Evolutionary conservation across 768 basidiomycete genomes (phyloP).

Genomic region (Naganishia randhawae): DNA sequence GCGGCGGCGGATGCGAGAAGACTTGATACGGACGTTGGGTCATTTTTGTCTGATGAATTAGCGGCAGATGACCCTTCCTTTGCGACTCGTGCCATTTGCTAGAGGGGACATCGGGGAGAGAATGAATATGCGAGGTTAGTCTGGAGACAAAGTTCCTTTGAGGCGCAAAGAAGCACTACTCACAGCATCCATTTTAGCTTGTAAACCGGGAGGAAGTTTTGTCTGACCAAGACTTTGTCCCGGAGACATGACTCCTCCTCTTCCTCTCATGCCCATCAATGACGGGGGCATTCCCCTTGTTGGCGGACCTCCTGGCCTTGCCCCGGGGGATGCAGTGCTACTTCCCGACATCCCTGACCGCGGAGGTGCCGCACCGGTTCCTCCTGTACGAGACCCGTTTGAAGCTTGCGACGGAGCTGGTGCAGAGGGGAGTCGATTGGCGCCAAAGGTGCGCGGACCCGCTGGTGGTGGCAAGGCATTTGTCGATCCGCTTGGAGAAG

Average conservation of each 20-base stretch:
- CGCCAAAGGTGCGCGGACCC: slow-evolving; percentile 3
- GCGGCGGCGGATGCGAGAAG: slow-evolving; percentile 40
- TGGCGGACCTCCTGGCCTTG: neutral
- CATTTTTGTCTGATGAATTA: slow-evolving; percentile 25
- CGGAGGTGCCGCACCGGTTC: neutral
- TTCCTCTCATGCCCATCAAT: slow-evolving; percentile 14
- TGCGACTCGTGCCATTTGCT: slow-evolving; percentile 21
- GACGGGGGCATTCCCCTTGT: slow-evolving; percentile 14
- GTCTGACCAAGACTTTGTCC: slow-evolving; percentile 5
- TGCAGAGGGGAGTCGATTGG: slow-evolving; percentile 16
- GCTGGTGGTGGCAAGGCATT: neutral
- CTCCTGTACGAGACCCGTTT: neutral
- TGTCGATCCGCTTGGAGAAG: neutral
- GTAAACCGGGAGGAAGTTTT: slow-evolving; percentile 75
- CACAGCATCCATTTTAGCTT: slow-evolving; percentile 91
- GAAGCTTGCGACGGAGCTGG: neutral
- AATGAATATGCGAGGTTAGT: neutral
- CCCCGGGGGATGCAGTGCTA: neutral
- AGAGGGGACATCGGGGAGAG: neutral
- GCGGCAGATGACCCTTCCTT: slow-evolving; percentile 10
- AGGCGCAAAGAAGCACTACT: slow-evolving; percentile 40
- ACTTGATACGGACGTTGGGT: slow-evolving; percentile 46
- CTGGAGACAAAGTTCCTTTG: neutral
- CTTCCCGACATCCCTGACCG: neutral
- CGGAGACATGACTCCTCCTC: slow-evolving; percentile 6